Evolutionary conservation across 2,329 filamentous ascomycete genomes (phyloP), one percentile per base, ranked within the genome.

Genomic region (Pyrenochaeta sp.): DNA sequence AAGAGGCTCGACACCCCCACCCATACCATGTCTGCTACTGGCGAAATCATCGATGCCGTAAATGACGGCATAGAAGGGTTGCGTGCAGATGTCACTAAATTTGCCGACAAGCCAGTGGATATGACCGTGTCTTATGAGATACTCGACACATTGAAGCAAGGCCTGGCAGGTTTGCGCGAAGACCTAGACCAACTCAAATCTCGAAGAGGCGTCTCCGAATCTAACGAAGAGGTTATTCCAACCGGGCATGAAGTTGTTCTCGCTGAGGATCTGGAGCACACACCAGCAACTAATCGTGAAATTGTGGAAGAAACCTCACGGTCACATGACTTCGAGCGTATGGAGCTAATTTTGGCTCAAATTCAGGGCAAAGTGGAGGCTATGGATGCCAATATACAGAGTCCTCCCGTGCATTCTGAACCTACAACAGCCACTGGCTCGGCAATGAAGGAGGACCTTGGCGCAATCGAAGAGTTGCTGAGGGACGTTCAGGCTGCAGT

Each of bases 61-160:
- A 83, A 86, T 49, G 85, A 88, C 42, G 91, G 92, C 1, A 82
- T 97, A 32, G 90, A 90, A 55, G 85, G 84, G 37, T 82, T 97
- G 30, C 85, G 91, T 4, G 82, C 85, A 14, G 93, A 97, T 62
- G 84, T 97, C 44, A 81, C 85, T 59, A 88, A 88, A 68, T 83
- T 95, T 14, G 82, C 87, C 18, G 88, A 94, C 70, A 95, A 92
- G 77, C 90, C 92, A 4, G 80, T 86, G 0, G 92, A 96, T 65
- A 83, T 94, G 75, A 93, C 90, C 0, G 88, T 91, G 51, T 94
- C 90, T 54, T 91, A 96, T 60, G 92, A 97, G 75, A 93, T 97
- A 46, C 82, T 97, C 1, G 91, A 97, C 54, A 91, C 91, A 0
- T 82, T 98, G 50, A 96, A 90, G 72, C 84, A 87, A n/a, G 93